Evolutionary conservation across 2,329 filamentous ascomycete species (phyloP).

Genomic region (Acephala macrosclerotiorum): DNA sequence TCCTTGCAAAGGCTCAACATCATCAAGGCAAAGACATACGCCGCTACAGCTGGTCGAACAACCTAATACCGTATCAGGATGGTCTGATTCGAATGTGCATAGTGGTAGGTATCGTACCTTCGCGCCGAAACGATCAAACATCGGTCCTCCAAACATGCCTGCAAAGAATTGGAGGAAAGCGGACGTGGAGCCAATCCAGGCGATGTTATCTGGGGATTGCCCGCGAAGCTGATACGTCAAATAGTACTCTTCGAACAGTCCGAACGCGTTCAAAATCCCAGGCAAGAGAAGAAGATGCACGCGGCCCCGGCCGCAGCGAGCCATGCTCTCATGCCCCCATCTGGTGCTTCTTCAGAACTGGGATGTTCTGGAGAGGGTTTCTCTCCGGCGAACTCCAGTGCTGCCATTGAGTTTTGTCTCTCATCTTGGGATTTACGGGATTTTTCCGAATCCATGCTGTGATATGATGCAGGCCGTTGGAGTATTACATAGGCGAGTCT

Average conservation of each 20-base stretch:
- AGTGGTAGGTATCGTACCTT: constrained; percentile 40
- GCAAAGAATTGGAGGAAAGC: constrained; percentile 55
- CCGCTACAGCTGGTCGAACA: neutral
- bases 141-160: constrained; percentile 61
- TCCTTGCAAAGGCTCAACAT: neutral
- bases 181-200: constrained; percentile 65
- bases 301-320: neutral
- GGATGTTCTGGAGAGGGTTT: neutral
- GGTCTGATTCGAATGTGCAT: neutral
- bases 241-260: constrained; percentile 47
- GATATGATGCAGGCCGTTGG: neutral
- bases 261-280: neutral
- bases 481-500: neutral
- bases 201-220: constrained; percentile 58
- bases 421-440: neutral
- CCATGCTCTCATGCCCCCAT: neutral
- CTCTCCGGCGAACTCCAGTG: neutral
- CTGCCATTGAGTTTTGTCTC: neutral
- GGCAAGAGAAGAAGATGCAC: neutral
- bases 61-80: neutral
- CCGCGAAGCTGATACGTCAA: constrained; percentile 52
- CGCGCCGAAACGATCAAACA: constrained; percentile 69
- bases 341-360: neutral
- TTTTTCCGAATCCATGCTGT: neutral
- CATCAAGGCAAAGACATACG: neutral